A percentile compares a stretch with the other conserved stretches of the same genome.
Evolutionary conservation across 768 basidiomycete species (phyloP).

Genomic region (Gloeopeniophorella convolvens): DNA sequence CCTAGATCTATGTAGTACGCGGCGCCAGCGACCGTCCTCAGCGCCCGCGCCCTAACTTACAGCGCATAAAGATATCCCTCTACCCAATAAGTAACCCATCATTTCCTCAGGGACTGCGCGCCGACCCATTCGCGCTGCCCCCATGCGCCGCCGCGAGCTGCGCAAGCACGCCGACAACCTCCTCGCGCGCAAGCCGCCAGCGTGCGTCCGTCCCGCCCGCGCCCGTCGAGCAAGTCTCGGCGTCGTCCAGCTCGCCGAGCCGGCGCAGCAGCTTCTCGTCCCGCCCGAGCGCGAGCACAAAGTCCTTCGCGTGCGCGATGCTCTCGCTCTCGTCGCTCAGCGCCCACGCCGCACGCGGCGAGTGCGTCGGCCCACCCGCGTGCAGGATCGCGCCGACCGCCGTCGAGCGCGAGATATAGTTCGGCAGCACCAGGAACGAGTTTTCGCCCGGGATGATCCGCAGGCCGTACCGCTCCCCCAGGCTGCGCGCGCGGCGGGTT

Average conservation of each 20-base stretch:
- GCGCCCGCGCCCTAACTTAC: neutral
- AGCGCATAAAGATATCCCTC: neutral
- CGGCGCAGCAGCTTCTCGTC: conserved; percentile 76
- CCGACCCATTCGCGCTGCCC: neutral
- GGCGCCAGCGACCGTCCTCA: too few relatives aligned
- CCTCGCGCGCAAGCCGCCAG: conserved; percentile 47
- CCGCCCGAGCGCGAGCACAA: conserved; percentile 59
- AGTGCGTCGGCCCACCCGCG: conserved; percentile 46
- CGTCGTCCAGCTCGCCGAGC: conserved; percentile 65
- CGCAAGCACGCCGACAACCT: conserved; percentile 32
- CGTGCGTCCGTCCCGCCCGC: conserved; percentile 72
- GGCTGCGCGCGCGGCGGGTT: conserved; percentile 32
- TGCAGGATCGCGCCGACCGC: conserved; percentile 76
- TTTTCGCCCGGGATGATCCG: conserved; percentile 78
- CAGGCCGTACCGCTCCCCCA: conserved; percentile 76
- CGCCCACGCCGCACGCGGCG: conserved; percentile 31
- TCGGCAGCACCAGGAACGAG: conserved; percentile 77
- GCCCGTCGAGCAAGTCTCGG: conserved; percentile 65
- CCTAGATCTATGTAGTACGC: too few relatives aligned
- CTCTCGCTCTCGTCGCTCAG: conserved; percentile 30
- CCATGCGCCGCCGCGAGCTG: conserved; percentile 25
- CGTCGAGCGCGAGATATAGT: conserved; percentile 76
- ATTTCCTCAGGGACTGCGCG: neutral
- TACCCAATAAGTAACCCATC: too few relatives aligned
- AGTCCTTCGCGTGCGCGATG: conserved; percentile 37